Evolutionary conservation across 495 filamentous ascomycete genomes (phyloP).

Genomic region (Xylaria castorea): DNA sequence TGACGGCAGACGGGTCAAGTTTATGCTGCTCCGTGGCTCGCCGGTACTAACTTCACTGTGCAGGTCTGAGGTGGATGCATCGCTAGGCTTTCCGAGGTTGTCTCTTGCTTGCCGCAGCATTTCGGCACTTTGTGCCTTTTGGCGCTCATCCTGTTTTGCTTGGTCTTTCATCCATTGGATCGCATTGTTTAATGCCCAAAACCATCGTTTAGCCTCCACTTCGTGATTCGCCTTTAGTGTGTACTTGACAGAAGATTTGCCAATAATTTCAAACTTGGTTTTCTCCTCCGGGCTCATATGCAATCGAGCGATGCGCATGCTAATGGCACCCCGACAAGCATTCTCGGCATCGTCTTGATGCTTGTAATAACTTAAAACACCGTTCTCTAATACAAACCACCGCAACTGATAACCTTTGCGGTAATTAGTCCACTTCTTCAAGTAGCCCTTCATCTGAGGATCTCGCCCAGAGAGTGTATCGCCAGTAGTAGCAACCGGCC

Average conservation of each 20-base stretch:
- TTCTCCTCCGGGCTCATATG: conserved; percentile 98
- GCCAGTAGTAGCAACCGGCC: conserved; percentile 59
- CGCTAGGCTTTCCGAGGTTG: conserved; percentile 54
- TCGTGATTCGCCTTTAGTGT: conserved; percentile 96
- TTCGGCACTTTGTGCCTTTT: conserved; percentile 75
- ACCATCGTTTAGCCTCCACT: conserved; percentile 92
- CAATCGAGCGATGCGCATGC: conserved; percentile 94
- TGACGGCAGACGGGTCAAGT: conserved; percentile 51
- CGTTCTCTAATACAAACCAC: conserved; percentile 98
- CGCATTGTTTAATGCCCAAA: conserved; percentile 97
- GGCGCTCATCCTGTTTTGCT: conserved; percentile 83
- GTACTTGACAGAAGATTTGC: conserved; percentile 99
- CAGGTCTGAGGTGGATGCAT: conserved; percentile 49
- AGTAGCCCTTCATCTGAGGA: conserved; percentile 95
- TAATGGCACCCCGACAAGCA: conserved; percentile 95
- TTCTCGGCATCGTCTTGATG: conserved; percentile 95
- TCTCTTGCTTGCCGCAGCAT: conserved; percentile 76
- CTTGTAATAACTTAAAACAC: conserved; percentile 98
- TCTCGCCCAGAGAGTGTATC: conserved; percentile 82
- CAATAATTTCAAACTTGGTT: conserved; percentile 93
- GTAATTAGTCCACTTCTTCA: conserved; percentile 99
- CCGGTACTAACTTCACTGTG: conserved; percentile 60
- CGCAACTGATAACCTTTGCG: conserved; percentile 93
- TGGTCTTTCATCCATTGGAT: conserved; percentile 99
- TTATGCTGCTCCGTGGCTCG: conserved; percentile 54